phyloP scores from a whole-genome alignment of 805 yeast species.

The Priceomyces fermenticarens region DNA sequence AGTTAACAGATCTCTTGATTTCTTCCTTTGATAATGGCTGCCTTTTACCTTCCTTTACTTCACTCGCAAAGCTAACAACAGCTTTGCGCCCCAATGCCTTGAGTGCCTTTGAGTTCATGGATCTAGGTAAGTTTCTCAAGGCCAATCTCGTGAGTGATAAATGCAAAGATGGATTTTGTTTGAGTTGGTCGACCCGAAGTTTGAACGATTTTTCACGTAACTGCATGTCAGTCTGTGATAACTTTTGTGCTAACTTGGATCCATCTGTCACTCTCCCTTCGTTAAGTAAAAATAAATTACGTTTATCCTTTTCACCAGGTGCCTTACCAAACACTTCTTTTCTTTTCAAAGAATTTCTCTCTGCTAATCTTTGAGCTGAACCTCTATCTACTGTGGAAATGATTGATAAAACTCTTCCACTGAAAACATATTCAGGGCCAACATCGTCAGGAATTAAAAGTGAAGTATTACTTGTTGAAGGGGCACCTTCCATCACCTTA shows the following conservation, averaged over 20 bases:
- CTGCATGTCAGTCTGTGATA: slow-evolving; percentile 74
- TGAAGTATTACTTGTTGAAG: slow-evolving; percentile 59
- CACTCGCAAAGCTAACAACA: slow-evolving; percentile 89
- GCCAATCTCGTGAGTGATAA: slow-evolving; percentile 94
- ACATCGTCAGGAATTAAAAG: slow-evolving; percentile 90
- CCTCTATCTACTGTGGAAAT: slow-evolving; percentile 84
- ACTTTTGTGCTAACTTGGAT: slow-evolving; percentile 70
- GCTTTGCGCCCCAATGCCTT: slow-evolving; percentile 94
- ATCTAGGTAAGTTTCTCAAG: slow-evolving; percentile 87
- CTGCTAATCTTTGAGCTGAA: slow-evolving; percentile 72
- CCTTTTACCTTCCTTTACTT: slow-evolving; percentile 70
- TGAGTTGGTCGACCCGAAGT: slow-evolving; percentile 83
- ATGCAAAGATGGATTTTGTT: slow-evolving; percentile 88
- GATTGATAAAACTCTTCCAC: slow-evolving; percentile 85
- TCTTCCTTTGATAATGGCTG: slow-evolving; percentile 91
- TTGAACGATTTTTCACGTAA: slow-evolving; percentile 84
- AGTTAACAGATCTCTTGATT: slow-evolving; percentile 70
- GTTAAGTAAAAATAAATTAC: slow-evolving; percentile 81
- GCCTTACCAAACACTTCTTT: slow-evolving; percentile 76
- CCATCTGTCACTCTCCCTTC: slow-evolving; percentile 88
- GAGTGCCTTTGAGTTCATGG: slow-evolving; percentile 82
- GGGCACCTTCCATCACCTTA: slow-evolving; percentile 74
- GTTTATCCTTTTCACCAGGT: slow-evolving; percentile 74
- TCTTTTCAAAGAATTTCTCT: slow-evolving; percentile 69
- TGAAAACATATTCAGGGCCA: slow-evolving; percentile 81